Evolutionary conservation across 2,329 filamentous ascomycete species (phyloP), one percentile per base, ranked within the genome.

Genomic region (Didymella exigua): DNA sequence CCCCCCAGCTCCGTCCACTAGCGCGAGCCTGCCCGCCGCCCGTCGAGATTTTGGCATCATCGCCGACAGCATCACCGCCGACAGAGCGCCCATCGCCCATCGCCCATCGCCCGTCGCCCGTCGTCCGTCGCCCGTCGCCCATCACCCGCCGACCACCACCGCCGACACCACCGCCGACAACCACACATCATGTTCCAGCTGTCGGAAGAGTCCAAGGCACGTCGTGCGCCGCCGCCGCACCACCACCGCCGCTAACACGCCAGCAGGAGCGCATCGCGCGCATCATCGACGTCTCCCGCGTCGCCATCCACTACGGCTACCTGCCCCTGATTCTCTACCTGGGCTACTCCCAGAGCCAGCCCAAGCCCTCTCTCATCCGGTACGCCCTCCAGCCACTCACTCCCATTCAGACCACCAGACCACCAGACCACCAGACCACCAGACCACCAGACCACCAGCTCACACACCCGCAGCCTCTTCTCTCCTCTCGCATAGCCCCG

Each of bases 241-340:
- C 13, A 21, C 8, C 13, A 29, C 6, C 34, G 48, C 11, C 45
- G 42, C 71, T 76, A 37, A 78, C 61, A 30, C 19, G 19, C 6
- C 26, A 48, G 49, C 69, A 97, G 93, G 95, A 99, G 88, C 92
- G 95, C 83, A 96, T 99, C 79, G 88, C 90, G 73, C 93, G 93
- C 83, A 85, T 98, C 81, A 95, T 99, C 76, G 95, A 98, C 78
- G 82, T 97, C 76, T 95, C 92, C 60, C 87, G 93, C 72, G 88
- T 97, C 70, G 92, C 90, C 56, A 89, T 99, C 73, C 95, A 99
- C 82, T 99, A 98, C 83, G 95, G 95, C 76, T 99, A 98, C 79
- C 86, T 99, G 55, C 95, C 95, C 69, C 79, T 99, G 77, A 96
- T 99, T 76, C 85, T 99, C 77, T 99, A 98, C 78, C 89, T 99